These are phyloP conservation scores for Backusella mclennaniae DNA, from an alignment of 192 early-diverging fungal genomes.

Conservation along the genomic window DNA sequence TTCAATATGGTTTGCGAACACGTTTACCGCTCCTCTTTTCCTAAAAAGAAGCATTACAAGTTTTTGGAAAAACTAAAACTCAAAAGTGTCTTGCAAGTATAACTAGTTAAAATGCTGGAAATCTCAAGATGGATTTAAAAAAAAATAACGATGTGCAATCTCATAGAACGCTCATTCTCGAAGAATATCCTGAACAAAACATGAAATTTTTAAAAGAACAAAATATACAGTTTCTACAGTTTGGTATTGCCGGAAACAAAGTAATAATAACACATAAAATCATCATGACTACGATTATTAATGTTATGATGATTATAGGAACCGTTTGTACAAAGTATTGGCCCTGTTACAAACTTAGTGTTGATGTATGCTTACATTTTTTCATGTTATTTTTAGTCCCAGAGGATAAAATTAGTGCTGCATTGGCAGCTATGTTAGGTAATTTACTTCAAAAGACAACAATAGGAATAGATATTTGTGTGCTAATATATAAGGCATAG, in stretches of 20 bases:
- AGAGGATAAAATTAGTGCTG: slow-evolving; percentile 59
- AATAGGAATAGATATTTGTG: too few species aligned
- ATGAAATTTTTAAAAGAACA: slow-evolving; percentile 80
- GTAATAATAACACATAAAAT: slow-evolving; percentile 32
- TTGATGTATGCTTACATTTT: not conserved
- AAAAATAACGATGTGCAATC: not conserved
- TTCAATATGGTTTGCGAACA: slow-evolving; percentile 94
- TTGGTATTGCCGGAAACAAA: slow-evolving; percentile 92
- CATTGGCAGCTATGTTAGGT: slow-evolving; percentile 54
- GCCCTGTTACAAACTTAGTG: not conserved
- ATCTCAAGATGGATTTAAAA: not conserved
- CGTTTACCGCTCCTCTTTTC: slow-evolving; percentile 94
- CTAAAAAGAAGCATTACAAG: slow-evolving; percentile 88
- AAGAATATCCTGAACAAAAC: slow-evolving; percentile 91
- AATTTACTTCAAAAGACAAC: slow-evolving; percentile 11
- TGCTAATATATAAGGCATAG: slow-evolving; percentile 30
- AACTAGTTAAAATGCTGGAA: not conserved
- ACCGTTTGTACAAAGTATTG: slow-evolving; percentile 65
- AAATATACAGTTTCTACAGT: slow-evolving; percentile 81
- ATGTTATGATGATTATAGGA: slow-evolving; percentile 34
- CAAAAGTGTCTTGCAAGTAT: slow-evolving; percentile 79
- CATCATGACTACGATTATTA: not conserved
- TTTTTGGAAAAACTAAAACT: slow-evolving; percentile 88
- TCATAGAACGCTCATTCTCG: slow-evolving; percentile 81
- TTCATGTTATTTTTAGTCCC: slow-evolving; percentile 42